A percentile compares a stretch with the other conserved stretches of the same genome.
These are phyloP conservation scores for Aphanomyces stellatus DNA, from an alignment of 352 stramenopile species.

Conservation along the genomic window DNA sequence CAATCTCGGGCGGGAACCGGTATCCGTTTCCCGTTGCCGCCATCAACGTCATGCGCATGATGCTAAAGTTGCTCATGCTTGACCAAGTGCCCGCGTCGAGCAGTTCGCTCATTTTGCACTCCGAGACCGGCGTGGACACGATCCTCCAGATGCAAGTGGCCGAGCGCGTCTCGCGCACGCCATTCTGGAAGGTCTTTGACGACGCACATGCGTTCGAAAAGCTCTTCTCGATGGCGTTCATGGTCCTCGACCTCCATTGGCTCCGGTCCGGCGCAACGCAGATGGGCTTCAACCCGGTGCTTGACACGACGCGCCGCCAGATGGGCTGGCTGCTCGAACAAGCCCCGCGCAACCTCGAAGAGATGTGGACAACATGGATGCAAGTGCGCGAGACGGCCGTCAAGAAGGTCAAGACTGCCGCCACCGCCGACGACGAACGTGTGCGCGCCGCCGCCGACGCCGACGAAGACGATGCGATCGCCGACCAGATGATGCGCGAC, in stretches of 20 bases:
- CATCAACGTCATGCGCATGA: constrained; percentile 84
- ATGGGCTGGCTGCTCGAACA: constrained; percentile 79
- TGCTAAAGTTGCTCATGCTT: constrained; percentile 76
- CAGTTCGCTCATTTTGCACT: constrained; percentile 66
- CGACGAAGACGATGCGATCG: neutral
- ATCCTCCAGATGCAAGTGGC: constrained; percentile 65
- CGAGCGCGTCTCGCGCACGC: constrained; percentile 69
- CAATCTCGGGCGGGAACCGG: constrained; percentile 53
- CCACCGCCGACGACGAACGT: neutral
- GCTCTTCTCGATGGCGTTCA: constrained; percentile 79
- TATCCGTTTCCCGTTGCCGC: constrained; percentile 76
- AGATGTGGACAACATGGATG: constrained; percentile 82
- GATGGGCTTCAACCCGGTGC: constrained; percentile 74
- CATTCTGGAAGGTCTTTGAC: constrained; percentile 77
- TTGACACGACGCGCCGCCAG: constrained; percentile 66
- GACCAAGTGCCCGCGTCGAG: constrained; percentile 55
- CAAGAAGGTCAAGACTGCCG: neutral
- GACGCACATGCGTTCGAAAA: constrained; percentile 57
- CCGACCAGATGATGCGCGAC: neutral
- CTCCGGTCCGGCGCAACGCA: constrained; percentile 69
- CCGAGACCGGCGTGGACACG: constrained; percentile 31
- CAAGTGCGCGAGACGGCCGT: constrained; percentile 49
- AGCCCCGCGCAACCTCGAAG: constrained; percentile 53
- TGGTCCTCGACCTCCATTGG: constrained; percentile 77
- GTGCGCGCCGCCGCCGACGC: neutral